phyloP scores from a whole-genome alignment of 495 filamentous ascomycete genomes.

The Tricharina praecox region DNA sequence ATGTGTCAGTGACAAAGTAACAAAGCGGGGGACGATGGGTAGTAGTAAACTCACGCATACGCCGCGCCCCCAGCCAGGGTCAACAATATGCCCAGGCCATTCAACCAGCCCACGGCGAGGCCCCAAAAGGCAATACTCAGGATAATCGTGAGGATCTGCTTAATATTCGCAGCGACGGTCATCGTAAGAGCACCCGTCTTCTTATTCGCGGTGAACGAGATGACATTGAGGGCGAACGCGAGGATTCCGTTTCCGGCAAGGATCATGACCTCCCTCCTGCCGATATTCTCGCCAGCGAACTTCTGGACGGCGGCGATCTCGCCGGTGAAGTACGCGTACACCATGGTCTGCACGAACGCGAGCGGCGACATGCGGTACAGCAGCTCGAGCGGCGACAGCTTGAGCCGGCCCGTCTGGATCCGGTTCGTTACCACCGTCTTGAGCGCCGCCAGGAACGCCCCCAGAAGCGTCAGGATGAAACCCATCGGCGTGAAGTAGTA shows the following conservation, averaged over 20 bases:
- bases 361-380: constrained; percentile 41
- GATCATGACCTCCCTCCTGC: constrained; percentile 15
- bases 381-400: constrained; percentile 36
- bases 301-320: constrained; percentile 28
- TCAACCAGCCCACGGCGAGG: constrained; percentile 32
- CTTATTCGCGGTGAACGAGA: constrained; percentile 41
- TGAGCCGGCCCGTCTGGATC: constrained; percentile 37
- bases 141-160: constrained; percentile 42
- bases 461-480: constrained; percentile 37
- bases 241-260: constrained; percentile 35
- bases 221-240: constrained; percentile 38
- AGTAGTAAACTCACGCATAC: constrained; percentile 25
- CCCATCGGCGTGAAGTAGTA: constrained; percentile 39
- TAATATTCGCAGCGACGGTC: constrained; percentile 41
- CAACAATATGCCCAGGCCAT: constrained; percentile 32
- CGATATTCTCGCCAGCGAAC: constrained; percentile 10
- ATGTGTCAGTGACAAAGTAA: neutral
- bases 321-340: constrained; percentile 34
- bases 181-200: constrained; percentile 40
- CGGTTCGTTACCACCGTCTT: constrained; percentile 43
- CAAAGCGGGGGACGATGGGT: neutral
- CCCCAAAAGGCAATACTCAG: constrained; percentile 38
- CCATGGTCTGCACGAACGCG: constrained; percentile 34
- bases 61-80: constrained; percentile 34
- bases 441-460: constrained; percentile 37